These are phyloP conservation scores for Rosa chinensis DNA, from an alignment of 306 rosid genomes.

Conservation along the genomic window DNA sequence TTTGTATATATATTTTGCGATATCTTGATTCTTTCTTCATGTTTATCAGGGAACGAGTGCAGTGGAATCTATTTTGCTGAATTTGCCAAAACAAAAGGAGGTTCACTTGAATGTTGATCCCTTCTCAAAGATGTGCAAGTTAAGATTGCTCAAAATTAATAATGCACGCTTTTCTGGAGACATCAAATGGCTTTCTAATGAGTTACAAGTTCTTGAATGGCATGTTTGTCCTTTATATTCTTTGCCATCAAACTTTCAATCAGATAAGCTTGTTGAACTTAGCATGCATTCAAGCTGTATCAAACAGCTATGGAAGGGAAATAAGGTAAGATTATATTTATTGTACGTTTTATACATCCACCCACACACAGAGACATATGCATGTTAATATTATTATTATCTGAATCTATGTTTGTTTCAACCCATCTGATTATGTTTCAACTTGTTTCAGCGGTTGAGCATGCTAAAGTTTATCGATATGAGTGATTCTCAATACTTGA, in stretches of 20 bases:
- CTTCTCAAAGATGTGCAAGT: slow-evolving; percentile 17
- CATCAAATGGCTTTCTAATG: slow-evolving; percentile 11
- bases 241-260: slow-evolving; percentile 21
- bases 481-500: slow-evolving; percentile 17
- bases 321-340: slow-evolving; percentile 9
- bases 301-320: slow-evolving; percentile 13
- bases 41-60: slow-evolving; percentile 8
- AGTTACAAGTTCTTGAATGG: slow-evolving; percentile 29
- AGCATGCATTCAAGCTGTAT: slow-evolving; percentile 18
- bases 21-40: neutral
- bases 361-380: too few species aligned
- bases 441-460: neutral
- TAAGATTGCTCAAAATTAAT: slow-evolving; percentile 19
- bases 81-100: neutral
- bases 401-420: neutral
- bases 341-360: too few species aligned
- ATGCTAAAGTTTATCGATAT: slow-evolving; percentile 6
- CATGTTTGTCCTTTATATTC: slow-evolving; percentile 18
- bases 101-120: slow-evolving; percentile 13
- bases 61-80: slow-evolving; percentile 10
- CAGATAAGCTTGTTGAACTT: slow-evolving; percentile 27
- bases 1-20: too few species aligned
- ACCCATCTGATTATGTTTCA: neutral
- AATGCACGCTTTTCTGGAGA: slow-evolving; percentile 1
- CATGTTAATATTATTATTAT: too few species aligned